Evolutionary conservation across 768 basidiomycete genomes (phyloP).

Genomic region (Termitomyces sp.): DNA sequence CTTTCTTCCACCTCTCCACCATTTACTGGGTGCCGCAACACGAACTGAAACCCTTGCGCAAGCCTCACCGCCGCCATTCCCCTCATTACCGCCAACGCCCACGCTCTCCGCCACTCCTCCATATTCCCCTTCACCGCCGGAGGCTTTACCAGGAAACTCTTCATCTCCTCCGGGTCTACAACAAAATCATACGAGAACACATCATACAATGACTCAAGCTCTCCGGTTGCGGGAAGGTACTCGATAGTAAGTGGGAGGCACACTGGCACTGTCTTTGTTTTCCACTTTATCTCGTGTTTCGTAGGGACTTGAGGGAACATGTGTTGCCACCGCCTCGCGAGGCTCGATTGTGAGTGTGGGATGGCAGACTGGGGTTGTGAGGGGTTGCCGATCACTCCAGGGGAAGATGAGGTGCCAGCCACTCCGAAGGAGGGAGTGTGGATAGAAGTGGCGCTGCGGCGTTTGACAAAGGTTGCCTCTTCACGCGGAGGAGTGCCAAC

Average conservation of each 20-base stretch:
- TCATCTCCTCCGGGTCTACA: constrained; percentile 79
- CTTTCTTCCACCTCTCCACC: constrained; percentile 27
- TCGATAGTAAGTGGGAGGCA: constrained; percentile 91
- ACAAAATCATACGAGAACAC: constrained; percentile 88
- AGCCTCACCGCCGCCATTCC: constrained; percentile 93
- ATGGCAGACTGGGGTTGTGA: constrained; percentile 57
- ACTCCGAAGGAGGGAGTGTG: constrained; percentile 33
- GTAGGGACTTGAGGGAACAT: constrained; percentile 68
- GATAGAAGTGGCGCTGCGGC: constrained; percentile 43
- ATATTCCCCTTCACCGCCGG: constrained; percentile 42
- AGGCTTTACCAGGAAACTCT: constrained; percentile 80
- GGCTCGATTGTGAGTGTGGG: constrained; percentile 60
- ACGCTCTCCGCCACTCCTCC: constrained; percentile 62
- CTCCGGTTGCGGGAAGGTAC: constrained; percentile 73
- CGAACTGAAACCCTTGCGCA: constrained; percentile 93
- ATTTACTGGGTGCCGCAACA: constrained; percentile 47
- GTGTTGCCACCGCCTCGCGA: constrained; percentile 91
- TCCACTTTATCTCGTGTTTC: constrained; percentile 92
- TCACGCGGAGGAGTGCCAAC: constrained; percentile 69
- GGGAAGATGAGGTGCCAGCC: constrained; percentile 39
- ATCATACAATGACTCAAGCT: constrained; percentile 75
- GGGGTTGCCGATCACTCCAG: constrained; percentile 55
- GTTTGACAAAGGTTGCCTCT: constrained; percentile 53
- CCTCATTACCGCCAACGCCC: constrained; percentile 81
- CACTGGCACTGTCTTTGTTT: constrained; percentile 76